These are phyloP conservation scores for Silene uniflora DNA, from an alignment of 148 eudicot genomes.

Conservation along the genomic window DNA sequence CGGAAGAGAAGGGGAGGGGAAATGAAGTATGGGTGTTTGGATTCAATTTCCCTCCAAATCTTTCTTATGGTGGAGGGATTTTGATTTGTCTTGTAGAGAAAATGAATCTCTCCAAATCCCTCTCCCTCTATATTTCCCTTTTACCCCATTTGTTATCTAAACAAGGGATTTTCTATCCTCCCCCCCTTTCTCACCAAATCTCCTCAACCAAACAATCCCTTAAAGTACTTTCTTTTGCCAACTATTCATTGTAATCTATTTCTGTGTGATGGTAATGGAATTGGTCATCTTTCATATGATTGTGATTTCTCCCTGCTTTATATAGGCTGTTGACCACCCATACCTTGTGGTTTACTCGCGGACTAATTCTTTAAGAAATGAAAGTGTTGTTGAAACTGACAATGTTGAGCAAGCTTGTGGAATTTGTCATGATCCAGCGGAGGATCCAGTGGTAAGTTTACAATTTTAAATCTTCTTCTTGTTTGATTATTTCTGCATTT, in stretches of 20 bases:
- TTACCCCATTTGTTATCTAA: too few relatives aligned
- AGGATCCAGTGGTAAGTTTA: conserved; percentile 68
- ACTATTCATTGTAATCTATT: neutral
- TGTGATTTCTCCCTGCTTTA: conserved; percentile 11
- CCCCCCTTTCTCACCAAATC: too few relatives aligned
- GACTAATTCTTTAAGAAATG: conserved; percentile 41
- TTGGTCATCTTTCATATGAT: neutral
- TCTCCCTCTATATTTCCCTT: too few relatives aligned
- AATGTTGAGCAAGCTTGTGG: conserved; percentile 57
- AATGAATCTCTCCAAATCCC: too few relatives aligned
- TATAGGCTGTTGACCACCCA: conserved; percentile 95
- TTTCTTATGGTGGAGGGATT: too few relatives aligned
- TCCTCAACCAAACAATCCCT: too few relatives aligned
- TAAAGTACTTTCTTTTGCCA: neutral
- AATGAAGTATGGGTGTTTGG: too few relatives aligned
- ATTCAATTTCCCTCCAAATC: too few relatives aligned
- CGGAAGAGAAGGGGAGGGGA: too few relatives aligned
- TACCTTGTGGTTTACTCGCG: conserved; percentile 88
- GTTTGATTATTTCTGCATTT: conserved; percentile 7
- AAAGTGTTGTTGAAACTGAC: conserved; percentile 32
- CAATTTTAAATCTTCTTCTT: neutral
- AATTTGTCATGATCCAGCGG: conserved; percentile 73
- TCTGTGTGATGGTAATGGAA: neutral
- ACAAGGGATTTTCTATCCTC: too few relatives aligned
- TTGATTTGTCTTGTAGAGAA: too few relatives aligned